Conservation (phyloP, 495 filamentous ascomycete species). For the Talaromyces proteolyticus region DNA sequence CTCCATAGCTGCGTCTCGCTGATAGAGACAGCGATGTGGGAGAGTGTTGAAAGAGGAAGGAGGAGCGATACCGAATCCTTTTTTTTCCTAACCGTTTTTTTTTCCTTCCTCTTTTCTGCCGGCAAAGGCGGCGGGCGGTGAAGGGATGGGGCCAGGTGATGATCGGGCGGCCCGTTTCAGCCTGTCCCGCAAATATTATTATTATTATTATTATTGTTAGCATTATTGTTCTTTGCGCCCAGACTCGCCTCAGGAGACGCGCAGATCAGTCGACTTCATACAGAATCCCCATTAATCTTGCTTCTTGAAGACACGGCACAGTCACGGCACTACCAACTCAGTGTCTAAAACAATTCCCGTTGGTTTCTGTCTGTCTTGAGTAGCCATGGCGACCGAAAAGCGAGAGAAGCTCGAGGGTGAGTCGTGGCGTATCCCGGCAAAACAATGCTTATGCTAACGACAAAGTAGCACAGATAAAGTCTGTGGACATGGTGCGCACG, state of each 20-base stretch:
- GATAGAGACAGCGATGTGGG: conserved; percentile 7
- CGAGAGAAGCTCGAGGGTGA: conserved; percentile 68
- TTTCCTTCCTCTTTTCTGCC: conserved; percentile 21
- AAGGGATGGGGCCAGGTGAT: neutral
- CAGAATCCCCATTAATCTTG: no score
- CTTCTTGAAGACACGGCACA: no score
- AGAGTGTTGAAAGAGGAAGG: conserved; percentile 11
- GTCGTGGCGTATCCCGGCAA: conserved; percentile 12
- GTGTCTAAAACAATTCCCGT: neutral
- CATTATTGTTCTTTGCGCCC: neutral
- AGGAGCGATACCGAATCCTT: conserved; percentile 18
- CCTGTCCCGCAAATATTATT: no score
- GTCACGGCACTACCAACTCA: neutral
- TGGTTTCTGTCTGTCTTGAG: neutral
- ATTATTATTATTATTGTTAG: neutral
- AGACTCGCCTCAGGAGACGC: neutral
- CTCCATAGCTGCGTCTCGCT: conserved; percentile 26
- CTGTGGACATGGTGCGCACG: conserved; percentile 84
- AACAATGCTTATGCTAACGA: conserved; percentile 20
- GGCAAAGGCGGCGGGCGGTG: conserved; percentile 27
- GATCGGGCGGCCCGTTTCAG: neutral
- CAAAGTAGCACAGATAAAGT: conserved; percentile 81
- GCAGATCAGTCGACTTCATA: no score
- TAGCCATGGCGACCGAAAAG: conserved; percentile 40
- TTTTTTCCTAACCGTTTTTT: conserved; percentile 18